Evolutionary conservation across 306 rosid species (phyloP).

Genomic region (Prunus mume): DNA sequence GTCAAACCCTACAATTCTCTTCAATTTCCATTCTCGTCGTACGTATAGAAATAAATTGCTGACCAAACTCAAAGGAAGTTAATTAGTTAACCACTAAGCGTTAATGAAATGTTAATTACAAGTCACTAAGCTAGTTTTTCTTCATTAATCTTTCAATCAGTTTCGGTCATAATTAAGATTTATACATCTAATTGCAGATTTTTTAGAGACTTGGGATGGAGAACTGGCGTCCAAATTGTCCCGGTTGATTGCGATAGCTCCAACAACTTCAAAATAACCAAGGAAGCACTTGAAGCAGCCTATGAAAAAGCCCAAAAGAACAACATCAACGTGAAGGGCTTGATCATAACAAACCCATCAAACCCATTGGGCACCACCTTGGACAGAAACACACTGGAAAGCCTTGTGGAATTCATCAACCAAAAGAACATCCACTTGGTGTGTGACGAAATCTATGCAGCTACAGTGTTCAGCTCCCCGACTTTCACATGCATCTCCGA

Average conservation of each 20-base stretch:
- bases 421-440: slow-evolving; percentile 71
- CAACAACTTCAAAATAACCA: slow-evolving; percentile 65
- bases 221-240: slow-evolving; percentile 61
- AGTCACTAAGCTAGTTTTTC: neutral
- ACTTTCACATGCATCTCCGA: slow-evolving; percentile 55
- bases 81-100: too few species aligned
- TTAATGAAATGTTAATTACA: neutral
- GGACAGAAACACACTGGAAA: slow-evolving; percentile 56
- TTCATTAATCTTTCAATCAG: neutral
- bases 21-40: neutral
- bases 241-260: slow-evolving; percentile 73
- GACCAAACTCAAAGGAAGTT: neutral
- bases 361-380: slow-evolving; percentile 76
- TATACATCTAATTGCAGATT: slow-evolving; percentile 44
- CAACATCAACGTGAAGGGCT: slow-evolving; percentile 65
- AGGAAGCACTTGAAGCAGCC: slow-evolving; percentile 60
- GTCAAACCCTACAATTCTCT: neutral
- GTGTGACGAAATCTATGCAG: slow-evolving; percentile 87
- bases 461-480: slow-evolving; percentile 63
- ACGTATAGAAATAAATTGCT: neutral
- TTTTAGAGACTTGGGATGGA: slow-evolving; percentile 69
- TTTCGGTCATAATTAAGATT: neutral
- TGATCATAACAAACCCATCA: slow-evolving; percentile 84
- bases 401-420: slow-evolving; percentile 57
- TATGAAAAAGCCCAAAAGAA: slow-evolving; percentile 52